Base-by-base conservation (phyloP, 2,329 filamentous ascomycete genomes). In the Fusarium redolens region DNA sequence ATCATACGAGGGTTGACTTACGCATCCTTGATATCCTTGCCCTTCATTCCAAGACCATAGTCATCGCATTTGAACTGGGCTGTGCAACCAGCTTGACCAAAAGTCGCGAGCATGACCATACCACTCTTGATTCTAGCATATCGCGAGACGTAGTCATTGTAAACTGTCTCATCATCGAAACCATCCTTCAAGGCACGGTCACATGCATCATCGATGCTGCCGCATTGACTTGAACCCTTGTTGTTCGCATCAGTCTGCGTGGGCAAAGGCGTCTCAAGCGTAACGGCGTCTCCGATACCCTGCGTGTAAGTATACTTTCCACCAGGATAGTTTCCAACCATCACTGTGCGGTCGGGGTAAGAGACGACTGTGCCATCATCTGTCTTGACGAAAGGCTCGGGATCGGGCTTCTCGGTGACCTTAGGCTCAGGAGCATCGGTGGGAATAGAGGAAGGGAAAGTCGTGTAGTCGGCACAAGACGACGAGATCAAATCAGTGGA, bases 21-120 rank as follows among this genome's bases (percentile, higher is more conserved):
- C 57, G 68, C 68, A 51, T 73, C 59, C 41, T 73, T 74, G 33
- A 74, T 74, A 10, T 66, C 63, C 17, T 30, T 45, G 28, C 68
- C 72, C 45, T 47, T 73, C 70, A 73, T 73, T 11, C 72, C 70
- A 22, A 56, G 47, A 7, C 67, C 67, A 18, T 65, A 74, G 17
- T 74, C 70, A 18, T 71, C 55, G 18, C 72, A 73, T 11, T 64
- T 54, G 20, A 35, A 66, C 40, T 74, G 51, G 5, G 41, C 70
- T 7, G 55, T 61, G 41, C 72, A 74, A 2, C 72, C 72, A 22
- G 72, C 71, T 18, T 67, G 51, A 1, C 72, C 72, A 33, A 74
- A 65, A 2, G 47, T 14, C 2, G 62, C 62, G 14, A 64, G 0
- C 18, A 64, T 31, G 25, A 73, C 38, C 6, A 69, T 61, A 1